These are phyloP conservation scores for Tillandsia fasciculata DNA, from an alignment of 176 grass and related monocot species.

Conservation along the genomic window DNA sequence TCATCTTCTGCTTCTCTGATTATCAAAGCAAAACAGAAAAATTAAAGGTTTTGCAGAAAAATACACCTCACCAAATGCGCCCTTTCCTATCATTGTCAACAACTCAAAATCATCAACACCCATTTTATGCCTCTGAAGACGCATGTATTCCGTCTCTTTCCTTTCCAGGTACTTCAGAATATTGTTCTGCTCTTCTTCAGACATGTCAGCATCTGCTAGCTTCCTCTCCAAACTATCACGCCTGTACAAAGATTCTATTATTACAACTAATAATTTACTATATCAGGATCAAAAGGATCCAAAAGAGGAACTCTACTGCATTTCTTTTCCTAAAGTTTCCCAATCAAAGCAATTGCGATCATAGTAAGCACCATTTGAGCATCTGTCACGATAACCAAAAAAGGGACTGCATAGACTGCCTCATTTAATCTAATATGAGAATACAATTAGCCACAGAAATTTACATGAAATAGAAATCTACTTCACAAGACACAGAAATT, in stretches of 20 bases:
- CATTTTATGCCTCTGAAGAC: constrained; percentile 97
- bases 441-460: too few relatives aligned
- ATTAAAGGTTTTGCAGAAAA: constrained; percentile 10
- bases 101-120: constrained; percentile 91
- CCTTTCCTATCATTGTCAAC: constrained; percentile 93
- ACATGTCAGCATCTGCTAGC: constrained; percentile 72
- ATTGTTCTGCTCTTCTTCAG: constrained; percentile 81
- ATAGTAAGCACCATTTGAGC: too few relatives aligned
- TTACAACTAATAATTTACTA: constrained; percentile 6
- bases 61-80: constrained; percentile 95
- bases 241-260: constrained; percentile 26
- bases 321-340: neutral
- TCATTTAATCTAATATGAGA: too few relatives aligned
- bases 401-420: too few relatives aligned
- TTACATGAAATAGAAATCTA: too few relatives aligned
- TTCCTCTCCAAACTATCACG: constrained; percentile 81
- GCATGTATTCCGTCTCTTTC: constrained; percentile 98
- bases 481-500: too few relatives aligned
- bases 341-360: neutral
- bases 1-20: neutral
- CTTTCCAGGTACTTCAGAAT: constrained; percentile 90
- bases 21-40: neutral
- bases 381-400: too few relatives aligned
- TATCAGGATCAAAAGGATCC: neutral
- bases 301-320: neutral